phyloP scores from a whole-genome alignment of 2,329 filamentous ascomycete genomes.

The Plenodomus tracheiphilus region DNA sequence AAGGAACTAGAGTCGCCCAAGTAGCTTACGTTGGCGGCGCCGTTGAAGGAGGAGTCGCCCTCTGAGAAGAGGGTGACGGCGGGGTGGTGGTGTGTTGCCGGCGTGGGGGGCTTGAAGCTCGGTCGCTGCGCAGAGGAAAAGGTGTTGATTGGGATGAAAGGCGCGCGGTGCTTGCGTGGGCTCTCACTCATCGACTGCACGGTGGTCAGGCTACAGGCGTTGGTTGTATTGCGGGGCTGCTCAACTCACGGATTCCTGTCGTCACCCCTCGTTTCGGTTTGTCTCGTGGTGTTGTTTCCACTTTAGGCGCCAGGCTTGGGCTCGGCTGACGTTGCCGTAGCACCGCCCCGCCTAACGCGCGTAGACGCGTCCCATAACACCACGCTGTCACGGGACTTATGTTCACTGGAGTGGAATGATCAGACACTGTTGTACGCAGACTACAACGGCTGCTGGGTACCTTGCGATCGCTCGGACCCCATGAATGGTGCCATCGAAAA shows the following conservation, averaged over 20 bases:
- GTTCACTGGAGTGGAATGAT: too few relatives aligned
- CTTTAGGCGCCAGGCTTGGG: not conserved
- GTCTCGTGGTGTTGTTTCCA: constrained; percentile 9
- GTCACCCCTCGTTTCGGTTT: constrained; percentile 11
- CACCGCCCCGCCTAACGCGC: constrained; percentile 4
- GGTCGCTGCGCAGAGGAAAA: constrained; percentile 39
- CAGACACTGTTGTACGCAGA: too few relatives aligned
- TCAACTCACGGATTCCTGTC: not conserved
- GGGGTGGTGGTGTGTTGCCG: constrained; percentile 3
- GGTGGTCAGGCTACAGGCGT: not conserved
- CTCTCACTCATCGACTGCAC: constrained; percentile 29
- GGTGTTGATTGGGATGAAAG: constrained; percentile 40
- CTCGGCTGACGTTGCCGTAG: constrained; percentile 9
- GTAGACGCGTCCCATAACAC: constrained; percentile 6
- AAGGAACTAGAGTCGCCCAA: constrained; percentile 41
- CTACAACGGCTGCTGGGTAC: too few relatives aligned
- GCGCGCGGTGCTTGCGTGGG: constrained; percentile 34
- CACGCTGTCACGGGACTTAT: constrained; percentile 6
- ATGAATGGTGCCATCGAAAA: too few relatives aligned
- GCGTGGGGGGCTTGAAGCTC: constrained; percentile 19
- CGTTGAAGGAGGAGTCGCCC: constrained; percentile 14
- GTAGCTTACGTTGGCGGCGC: not conserved
- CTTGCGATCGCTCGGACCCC: too few relatives aligned
- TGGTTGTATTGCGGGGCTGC: not conserved
- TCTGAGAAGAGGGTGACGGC: constrained; percentile 6